Evolutionary conservation across 73 alveolate species (phyloP).

Genomic region (Tetrahymena elliotti): DNA sequence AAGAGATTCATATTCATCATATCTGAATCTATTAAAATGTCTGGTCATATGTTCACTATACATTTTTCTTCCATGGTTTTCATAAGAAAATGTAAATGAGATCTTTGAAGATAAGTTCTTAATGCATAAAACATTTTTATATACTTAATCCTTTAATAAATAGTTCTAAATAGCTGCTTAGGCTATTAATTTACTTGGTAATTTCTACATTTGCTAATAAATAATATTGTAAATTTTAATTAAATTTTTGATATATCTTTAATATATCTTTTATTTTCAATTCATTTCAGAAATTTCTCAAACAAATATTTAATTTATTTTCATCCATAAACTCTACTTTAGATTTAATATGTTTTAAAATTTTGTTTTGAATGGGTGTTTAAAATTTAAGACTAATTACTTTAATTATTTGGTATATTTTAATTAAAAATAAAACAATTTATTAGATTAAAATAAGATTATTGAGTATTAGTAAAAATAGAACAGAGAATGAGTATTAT

Average conservation of each 20-base stretch:
- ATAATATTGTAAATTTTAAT: background rate
- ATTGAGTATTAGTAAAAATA: too few relatives aligned
- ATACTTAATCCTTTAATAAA: background rate
- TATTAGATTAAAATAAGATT: too few relatives aligned
- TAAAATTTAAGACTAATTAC: too few relatives aligned
- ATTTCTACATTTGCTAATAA: background rate
- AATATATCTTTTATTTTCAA: too few relatives aligned
- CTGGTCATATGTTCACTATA: background rate
- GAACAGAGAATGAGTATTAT: too few relatives aligned
- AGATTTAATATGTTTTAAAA: too few relatives aligned
- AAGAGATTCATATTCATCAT: background rate
- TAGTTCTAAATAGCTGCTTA: background rate
- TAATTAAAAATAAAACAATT: too few relatives aligned
- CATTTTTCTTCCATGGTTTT: background rate
- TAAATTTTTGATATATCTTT: background rate
- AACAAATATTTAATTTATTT: too few relatives aligned
- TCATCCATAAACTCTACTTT: background rate
- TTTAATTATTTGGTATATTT: too few relatives aligned
- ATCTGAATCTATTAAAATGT: background rate
- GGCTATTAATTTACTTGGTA: background rate
- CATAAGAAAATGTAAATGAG: background rate
- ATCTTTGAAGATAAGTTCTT: background rate
- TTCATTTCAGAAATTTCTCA: background rate
- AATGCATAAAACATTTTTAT: background rate
- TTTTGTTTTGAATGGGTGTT: too few relatives aligned